Evolutionary conservation across 2,329 filamentous ascomycete genomes (phyloP), one percentile per base, ranked within the genome.

Genomic region (Talaromyces islandicus): DNA sequence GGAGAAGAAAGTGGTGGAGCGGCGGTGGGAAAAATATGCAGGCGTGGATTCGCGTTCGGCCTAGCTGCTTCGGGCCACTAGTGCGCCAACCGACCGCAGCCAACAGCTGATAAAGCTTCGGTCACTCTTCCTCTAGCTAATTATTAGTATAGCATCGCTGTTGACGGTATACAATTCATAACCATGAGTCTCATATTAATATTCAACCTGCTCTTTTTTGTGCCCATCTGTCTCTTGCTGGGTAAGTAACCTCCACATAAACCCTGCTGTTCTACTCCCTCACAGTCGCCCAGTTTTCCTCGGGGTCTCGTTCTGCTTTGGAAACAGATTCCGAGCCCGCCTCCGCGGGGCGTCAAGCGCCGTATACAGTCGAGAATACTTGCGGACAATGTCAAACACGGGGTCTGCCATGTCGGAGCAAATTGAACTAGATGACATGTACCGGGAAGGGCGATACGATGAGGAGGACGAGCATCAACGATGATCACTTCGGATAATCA

Each of bases 361-460:
- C 54, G 78, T 79, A 2, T 86, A 83, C 64, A 83, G 82, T 46
- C 75, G 80, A 55, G 79, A 79, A 63, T 86, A 86, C 64, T 80
- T 83, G 48, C 77, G 81, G 50, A 80, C 79, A 14, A 81, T 86
- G 71, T 80, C 80, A n/a, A 80, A 80, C 46, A 78, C 79, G 7
- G 81, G 80, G 7, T 75, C 78, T 35, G 79, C 78, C 9, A 80
- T 83, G 62, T 86, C 83, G 68, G 84, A 86, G 67, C 83, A 85
- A 63, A 85, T 87, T 62, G 84, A 87, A 70, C 78, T 86, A 79
- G 81, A 86, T 63, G 81, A 84, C 60, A 83, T 86, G 80, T 73
- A 85, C 58, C 75, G 77, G 29, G 75, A 79, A 56, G 70, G 75
- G 46, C 68, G 70, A 63, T 69, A 74, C 43, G 69, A 75, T 38